Conservation (phyloP, 1,284 basidiomycete species). For the Fereydounia khargensis region DNA sequence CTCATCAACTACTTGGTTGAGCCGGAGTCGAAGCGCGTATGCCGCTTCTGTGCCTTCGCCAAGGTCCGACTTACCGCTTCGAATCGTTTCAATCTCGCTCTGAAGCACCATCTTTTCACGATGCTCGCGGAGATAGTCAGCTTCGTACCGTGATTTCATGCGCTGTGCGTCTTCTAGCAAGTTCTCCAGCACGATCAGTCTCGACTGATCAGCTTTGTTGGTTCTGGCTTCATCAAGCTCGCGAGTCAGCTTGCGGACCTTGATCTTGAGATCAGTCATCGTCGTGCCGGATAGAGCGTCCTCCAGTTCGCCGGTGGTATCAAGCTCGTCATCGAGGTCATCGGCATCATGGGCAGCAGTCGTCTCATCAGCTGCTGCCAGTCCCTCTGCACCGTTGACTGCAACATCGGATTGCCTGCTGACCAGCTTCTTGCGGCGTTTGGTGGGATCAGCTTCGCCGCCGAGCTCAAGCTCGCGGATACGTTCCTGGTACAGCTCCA, state of each 20-base stretch:
- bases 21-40: constrained; percentile 77
- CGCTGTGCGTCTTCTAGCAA: constrained; percentile 84
- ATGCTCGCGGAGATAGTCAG: constrained; percentile 80
- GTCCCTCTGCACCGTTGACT: constrained; percentile 38
- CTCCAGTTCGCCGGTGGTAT: constrained; percentile 79
- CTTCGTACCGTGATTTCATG: constrained; percentile 84
- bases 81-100: constrained; percentile 80
- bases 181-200: constrained; percentile 79
- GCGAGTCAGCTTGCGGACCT: constrained; percentile 76
- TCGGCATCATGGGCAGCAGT: constrained; percentile 11
- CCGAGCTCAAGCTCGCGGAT: constrained; percentile 78
- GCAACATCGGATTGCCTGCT: constrained; percentile 27
- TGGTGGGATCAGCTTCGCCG: constrained; percentile 48
- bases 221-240: constrained; percentile 74
- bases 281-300: constrained; percentile 79
- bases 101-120: constrained; percentile 77
- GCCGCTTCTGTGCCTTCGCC: constrained; percentile 83
- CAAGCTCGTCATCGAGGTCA: constrained; percentile 48
- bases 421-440: constrained; percentile 56
- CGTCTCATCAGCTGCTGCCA: constrained; percentile 26
- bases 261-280: constrained; percentile 78
- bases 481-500: constrained; percentile 87
- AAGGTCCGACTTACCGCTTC: constrained; percentile 71
- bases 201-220: constrained; percentile 72
- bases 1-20: constrained; percentile 83